These are phyloP conservation scores for Solanum peruvianum DNA, from an alignment of 257 asterid genomes.

Conservation along the genomic window DNA sequence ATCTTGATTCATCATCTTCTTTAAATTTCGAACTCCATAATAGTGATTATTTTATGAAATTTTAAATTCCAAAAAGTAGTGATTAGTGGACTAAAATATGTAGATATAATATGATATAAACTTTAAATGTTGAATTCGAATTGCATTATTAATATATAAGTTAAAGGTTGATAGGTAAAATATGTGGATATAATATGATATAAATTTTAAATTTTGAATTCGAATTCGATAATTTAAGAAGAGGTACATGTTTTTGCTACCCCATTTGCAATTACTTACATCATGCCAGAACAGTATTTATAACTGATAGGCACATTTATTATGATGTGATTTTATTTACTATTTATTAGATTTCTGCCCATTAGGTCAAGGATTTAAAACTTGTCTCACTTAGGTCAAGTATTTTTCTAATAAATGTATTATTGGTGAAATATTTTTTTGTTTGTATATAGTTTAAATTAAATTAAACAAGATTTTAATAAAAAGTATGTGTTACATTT, in stretches of 20 bases:
- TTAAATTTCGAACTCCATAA: not conserved
- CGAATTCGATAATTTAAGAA: fast-evolving
- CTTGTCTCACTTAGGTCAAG: not conserved
- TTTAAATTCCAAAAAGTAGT: too few species aligned
- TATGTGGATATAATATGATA: not conserved
- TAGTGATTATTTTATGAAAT: too few species aligned
- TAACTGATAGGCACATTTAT: not conserved
- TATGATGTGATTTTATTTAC: not conserved
- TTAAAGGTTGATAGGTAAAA: not conserved
- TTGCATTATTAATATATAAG: fast-evolving
- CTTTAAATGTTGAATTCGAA: not conserved
- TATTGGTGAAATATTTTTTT: not conserved
- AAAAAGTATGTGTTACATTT: not conserved
- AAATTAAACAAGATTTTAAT: too few species aligned
- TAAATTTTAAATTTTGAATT: not conserved
- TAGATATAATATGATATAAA: not conserved
- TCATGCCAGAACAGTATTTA: not conserved
- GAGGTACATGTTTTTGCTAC: not conserved
- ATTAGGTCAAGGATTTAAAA: not conserved
- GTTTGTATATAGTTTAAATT: not conserved
- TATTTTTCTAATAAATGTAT: not conserved
- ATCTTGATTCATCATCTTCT: not conserved
- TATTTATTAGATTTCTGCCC: not conserved
- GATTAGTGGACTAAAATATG: too few species aligned
- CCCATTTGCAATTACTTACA: not conserved